Percentiles rank a stretch among this genome's conserved stretches.
Evolutionary conservation across 495 filamentous ascomycete genomes (phyloP).

Genomic region (Clohesyomyces aquaticus): DNA sequence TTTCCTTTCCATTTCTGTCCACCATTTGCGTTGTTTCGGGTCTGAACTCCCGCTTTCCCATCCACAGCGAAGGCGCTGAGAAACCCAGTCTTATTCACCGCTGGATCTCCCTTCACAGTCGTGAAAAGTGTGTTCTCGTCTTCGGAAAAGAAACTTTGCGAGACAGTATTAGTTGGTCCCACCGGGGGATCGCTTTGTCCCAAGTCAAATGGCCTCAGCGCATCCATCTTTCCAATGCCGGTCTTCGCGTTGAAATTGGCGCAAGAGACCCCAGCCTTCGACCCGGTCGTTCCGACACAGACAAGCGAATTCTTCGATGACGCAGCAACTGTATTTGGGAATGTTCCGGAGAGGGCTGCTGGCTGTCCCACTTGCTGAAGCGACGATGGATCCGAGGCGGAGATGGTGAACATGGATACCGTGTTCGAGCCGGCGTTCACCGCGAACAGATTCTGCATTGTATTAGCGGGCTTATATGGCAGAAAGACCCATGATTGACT

Average conservation of each 20-base stretch:
- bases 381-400: constrained; percentile 50
- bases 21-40: not conserved
- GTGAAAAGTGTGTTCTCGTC: constrained; percentile 57
- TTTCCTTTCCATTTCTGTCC: not conserved
- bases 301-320: constrained; percentile 53
- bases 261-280: constrained; percentile 59
- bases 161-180: constrained; percentile 59
- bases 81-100: constrained; percentile 58
- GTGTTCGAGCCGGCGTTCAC: constrained; percentile 67
- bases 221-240: constrained; percentile 52
- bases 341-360: constrained; percentile 54
- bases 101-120: constrained; percentile 61
- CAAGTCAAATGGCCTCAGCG: constrained; percentile 51
- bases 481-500: constrained; percentile 21
- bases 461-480: not conserved
- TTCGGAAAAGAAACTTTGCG: constrained; percentile 59
- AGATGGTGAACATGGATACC: constrained; percentile 58
- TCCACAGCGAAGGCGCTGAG: constrained; percentile 54
- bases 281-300: constrained; percentile 61
- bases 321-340: constrained; percentile 60
- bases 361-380: constrained; percentile 53
- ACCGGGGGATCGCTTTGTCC: constrained; percentile 58
- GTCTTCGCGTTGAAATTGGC: constrained; percentile 46
- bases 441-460: constrained; percentile 52
- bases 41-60: not conserved